A percentile compares a stretch with the other conserved stretches of the same genome.
Evolutionary conservation across 305 asterid species (phyloP).

Genomic region (Solanum hybrid): DNA sequence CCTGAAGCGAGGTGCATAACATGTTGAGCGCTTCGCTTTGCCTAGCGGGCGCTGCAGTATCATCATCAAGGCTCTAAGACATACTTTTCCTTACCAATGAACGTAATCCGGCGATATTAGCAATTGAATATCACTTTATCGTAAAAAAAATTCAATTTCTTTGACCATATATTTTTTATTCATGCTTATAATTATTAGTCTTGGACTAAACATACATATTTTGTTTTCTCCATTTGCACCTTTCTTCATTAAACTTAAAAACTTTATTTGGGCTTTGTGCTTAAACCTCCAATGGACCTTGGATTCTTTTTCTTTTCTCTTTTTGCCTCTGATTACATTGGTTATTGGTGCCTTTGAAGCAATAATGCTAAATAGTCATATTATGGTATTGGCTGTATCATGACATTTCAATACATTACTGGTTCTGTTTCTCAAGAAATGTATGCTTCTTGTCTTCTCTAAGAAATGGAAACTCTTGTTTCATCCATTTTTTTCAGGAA

Average conservation of each 20-base stretch:
- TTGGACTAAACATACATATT: not conserved
- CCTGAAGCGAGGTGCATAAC: not conserved
- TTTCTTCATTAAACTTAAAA: not conserved
- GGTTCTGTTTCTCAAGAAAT: not conserved
- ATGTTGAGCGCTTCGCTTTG: not conserved
- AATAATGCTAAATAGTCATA: not conserved
- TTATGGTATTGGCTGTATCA: not conserved
- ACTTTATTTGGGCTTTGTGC: not conserved
- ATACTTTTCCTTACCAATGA: not conserved
- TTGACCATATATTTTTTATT: not conserved
- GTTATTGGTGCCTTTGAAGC: not conserved
- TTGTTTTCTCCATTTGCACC: not conserved
- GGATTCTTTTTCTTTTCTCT: not conserved
- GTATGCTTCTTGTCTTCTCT: not conserved
- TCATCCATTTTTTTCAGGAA: conserved; percentile 46
- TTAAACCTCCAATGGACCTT: not conserved
- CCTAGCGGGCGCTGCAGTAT: not conserved
- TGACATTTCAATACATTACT: not conserved
- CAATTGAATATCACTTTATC: not conserved
- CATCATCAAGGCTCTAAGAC: not conserved
- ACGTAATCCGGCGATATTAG: not conserved
- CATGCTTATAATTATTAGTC: not conserved
- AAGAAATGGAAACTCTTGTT: conserved; percentile 3
- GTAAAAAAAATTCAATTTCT: not conserved
- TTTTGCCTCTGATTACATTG: not conserved